Percentiles rank a stretch among this genome's conserved stretches.
Evolutionary conservation across 371 early-diverging fungal genomes (phyloP).

Genomic region (Rhizopus stolonifer): DNA sequence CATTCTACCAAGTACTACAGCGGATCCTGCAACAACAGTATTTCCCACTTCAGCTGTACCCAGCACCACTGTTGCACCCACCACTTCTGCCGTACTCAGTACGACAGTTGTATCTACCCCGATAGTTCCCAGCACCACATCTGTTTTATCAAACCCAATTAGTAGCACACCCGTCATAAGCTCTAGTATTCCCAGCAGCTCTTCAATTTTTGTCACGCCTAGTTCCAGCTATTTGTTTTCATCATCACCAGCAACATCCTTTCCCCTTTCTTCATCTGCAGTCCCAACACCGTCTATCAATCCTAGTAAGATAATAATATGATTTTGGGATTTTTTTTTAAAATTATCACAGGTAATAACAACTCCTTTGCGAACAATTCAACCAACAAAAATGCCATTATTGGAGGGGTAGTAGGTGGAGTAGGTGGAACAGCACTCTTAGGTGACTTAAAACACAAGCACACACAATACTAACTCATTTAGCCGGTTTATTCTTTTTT

Average conservation of each 20-base stretch:
- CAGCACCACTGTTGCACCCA: background rate
- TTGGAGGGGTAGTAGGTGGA: slow-evolving; percentile 18
- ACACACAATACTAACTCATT: background rate
- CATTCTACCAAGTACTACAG: background rate
- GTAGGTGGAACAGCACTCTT: slow-evolving; percentile 10
- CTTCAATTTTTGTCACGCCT: no score
- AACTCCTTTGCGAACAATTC: background rate
- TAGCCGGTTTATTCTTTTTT: slow-evolving; percentile 5
- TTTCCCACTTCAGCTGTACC: background rate
- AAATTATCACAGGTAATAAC: background rate
- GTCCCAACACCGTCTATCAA: background rate
- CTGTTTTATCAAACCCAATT: no score
- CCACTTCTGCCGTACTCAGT: no score
- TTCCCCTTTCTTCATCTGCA: background rate
- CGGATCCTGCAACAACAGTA: background rate
- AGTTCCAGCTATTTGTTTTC: background rate
- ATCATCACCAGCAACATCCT: background rate
- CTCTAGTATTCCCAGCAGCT: no score
- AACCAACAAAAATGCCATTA: slow-evolving; percentile 10
- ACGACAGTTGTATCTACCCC: no score
- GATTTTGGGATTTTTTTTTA: no score
- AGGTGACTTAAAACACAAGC: background rate
- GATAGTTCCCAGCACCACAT: no score
- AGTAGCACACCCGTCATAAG: no score
- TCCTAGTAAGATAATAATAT: no score